Evolutionary conservation across 768 basidiomycete genomes (phyloP), one percentile per base, ranked within the genome.

Genomic region (Termitomyces sp.): DNA sequence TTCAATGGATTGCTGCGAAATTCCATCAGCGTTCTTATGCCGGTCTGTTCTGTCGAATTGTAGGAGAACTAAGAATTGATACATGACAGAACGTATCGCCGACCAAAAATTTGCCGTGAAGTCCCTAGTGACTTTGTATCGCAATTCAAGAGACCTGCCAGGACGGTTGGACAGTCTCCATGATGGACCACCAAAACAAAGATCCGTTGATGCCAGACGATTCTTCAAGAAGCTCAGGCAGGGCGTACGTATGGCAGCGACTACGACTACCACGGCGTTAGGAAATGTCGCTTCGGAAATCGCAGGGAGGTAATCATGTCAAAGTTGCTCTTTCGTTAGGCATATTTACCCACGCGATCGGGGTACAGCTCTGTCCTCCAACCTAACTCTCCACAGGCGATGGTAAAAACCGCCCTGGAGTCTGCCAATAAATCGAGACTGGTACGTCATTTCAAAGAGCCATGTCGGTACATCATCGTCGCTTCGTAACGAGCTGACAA

Each of bases 1-100:
- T 97, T 46, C 93, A 95, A 67, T 84, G 84, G 76, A 93, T 96
- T 61, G 87, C 87, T 45, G 77, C 75, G 44, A 88, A 90, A 65
- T 93, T 91, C 68, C 90, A 93, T 65, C 87, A 90, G 65, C 72
- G 83, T 47, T 86, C 84, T 6, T 91, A 87, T 41, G 56, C 55
- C 44, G 55, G 56, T 64, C 21, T 51, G 56, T 30, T 30, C 26
- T 41, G 34, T 43, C 15, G 10, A 19, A 35, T 47, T 17, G 34
- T 21, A 22, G 38, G 14, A 21, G 3, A 57, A 40, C 43, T 58
- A 17, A 52, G 47, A 32, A 30, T 24, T 21, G 26, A 57, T 3
- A 28, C 30, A 44, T 57, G 51, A 54, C 71, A 82, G 92, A 94
- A 60, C 84, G 93, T 42, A 90, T 94, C 59, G 74, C 79, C 35